A percentile compares a stretch with the other conserved stretches of the same genome.
These are phyloP conservation scores for Lactifluus piperatus DNA, from an alignment of 768 basidiomycete species.

Conservation along the genomic window DNA sequence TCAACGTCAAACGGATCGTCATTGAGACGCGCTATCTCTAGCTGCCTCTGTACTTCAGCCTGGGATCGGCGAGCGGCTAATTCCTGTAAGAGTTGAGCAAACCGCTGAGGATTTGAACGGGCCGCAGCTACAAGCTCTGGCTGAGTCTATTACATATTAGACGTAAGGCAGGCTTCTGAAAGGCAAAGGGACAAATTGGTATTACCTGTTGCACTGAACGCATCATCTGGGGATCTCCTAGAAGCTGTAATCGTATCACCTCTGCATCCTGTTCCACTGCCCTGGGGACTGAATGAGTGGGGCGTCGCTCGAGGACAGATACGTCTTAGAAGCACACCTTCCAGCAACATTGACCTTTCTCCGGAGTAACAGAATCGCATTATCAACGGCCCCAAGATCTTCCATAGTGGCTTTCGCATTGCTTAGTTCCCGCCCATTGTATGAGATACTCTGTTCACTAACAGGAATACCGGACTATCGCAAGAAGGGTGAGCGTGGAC, in stretches of 20 bases:
- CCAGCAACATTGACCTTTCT: slow-evolving; percentile 47
- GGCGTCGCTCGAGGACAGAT: neutral
- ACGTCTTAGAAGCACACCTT: slow-evolving; percentile 26
- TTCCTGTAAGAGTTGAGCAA: slow-evolving; percentile 63
- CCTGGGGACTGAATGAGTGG: slow-evolving; percentile 31
- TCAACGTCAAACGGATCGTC: slow-evolving; percentile 89
- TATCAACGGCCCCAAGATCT: slow-evolving; percentile 51
- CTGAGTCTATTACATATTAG: slow-evolving; percentile 41
- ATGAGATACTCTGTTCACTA: slow-evolving; percentile 63
- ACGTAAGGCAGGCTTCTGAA: neutral
- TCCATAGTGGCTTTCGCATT: slow-evolving; percentile 62
- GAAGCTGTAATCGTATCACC: slow-evolving; percentile 79
- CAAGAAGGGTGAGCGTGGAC: slow-evolving; percentile 1
- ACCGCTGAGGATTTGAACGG: slow-evolving; percentile 56
- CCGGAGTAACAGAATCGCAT: slow-evolving; percentile 60
- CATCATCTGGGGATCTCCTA: slow-evolving; percentile 81
- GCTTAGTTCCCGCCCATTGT: slow-evolving; percentile 55
- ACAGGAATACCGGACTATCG: slow-evolving; percentile 64
- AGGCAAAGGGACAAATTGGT: neutral
- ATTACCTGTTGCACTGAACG: slow-evolving; percentile 47
- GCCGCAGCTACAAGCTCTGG: slow-evolving; percentile 78
- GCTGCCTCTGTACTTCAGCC: slow-evolving; percentile 45
- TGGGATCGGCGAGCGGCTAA: slow-evolving; percentile 46
- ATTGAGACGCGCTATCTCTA: slow-evolving; percentile 59
- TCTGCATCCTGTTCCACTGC: slow-evolving; percentile 75